A percentile compares a stretch with the other conserved stretches of the same genome.
phyloP scores from a whole-genome alignment of 192 early-diverging fungal species.

The Rhizoclosmatium sp. region DNA sequence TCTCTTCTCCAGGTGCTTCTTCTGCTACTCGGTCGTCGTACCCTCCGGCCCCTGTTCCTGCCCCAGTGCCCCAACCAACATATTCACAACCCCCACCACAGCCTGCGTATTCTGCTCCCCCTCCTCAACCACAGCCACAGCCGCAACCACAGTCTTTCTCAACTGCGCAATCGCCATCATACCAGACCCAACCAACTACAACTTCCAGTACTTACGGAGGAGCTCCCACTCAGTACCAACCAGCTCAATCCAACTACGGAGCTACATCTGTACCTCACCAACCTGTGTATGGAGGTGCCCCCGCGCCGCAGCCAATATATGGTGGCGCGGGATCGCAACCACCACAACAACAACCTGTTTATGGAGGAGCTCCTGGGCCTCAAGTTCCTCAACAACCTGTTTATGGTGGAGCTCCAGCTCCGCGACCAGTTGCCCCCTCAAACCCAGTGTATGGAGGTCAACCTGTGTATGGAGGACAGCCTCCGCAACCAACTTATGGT shows the following conservation, averaged over 20 bases:
- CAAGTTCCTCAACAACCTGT: conserved; percentile 2
- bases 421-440: background rate
- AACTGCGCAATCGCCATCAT: background rate
- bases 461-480: conserved; percentile 3
- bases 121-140: background rate
- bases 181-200: conserved; percentile 42
- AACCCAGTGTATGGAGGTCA: conserved; percentile 3
- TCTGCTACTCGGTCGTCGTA: conserved; percentile 5
- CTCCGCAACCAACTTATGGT: background rate
- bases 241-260: conserved; percentile 31
- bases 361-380: conserved; percentile 39
- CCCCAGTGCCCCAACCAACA: background rate
- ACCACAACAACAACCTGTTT: background rate
- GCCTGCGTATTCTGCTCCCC: background rate
- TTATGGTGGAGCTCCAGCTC: background rate
- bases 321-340: conserved; percentile 2
- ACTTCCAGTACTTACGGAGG: conserved; percentile 33
- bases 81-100: conserved; percentile 16
- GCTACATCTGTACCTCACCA: conserved; percentile 20
- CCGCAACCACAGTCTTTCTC: background rate
- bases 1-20: background rate
- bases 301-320: conserved; percentile 29
- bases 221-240: conserved; percentile 34
- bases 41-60: background rate
- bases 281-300: conserved; percentile 33